phyloP scores from a whole-genome alignment of 768 basidiomycete species.

The Pleurotus tuber-regium region DNA sequence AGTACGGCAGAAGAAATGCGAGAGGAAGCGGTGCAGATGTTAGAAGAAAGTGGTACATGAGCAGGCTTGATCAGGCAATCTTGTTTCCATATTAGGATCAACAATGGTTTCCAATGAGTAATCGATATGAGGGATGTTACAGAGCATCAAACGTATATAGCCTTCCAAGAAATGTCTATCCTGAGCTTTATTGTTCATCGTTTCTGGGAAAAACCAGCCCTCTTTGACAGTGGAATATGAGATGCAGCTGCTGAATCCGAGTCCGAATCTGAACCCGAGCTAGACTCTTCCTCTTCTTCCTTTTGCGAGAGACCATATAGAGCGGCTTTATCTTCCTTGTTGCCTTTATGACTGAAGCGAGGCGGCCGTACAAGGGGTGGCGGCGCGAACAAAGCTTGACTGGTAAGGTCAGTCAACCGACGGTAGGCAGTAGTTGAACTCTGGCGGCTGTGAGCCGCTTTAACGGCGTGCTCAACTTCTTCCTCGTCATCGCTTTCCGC shows the following conservation, averaged over 20 bases:
- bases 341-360: conserved; percentile 19
- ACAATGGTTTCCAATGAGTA: too few species aligned
- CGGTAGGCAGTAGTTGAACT: conserved; percentile 32
- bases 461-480: conserved; percentile 32
- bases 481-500: conserved; percentile 43
- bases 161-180: too few species aligned
- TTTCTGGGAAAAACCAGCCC: conserved; percentile 54
- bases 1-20: neutral
- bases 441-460: conserved; percentile 14
- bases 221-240: conserved; percentile 61
- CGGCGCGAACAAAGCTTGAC: conserved; percentile 31
- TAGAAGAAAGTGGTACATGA: neutral
- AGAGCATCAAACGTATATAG: too few species aligned
- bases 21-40: neutral
- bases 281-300: conserved; percentile 32
- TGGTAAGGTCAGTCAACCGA: conserved; percentile 53
- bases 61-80: conserved; percentile 1
- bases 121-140: too few species aligned
- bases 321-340: conserved; percentile 28
- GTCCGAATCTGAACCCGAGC: conserved; percentile 36
- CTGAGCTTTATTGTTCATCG: too few species aligned
- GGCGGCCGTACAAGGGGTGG: conserved; percentile 30
- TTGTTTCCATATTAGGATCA: conserved; percentile 1
- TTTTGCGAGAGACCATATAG: conserved; percentile 29
- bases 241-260: conserved; percentile 35